Evolutionary conservation across 441 rosid genomes (phyloP).

Genomic region (Capsella rubella): DNA sequence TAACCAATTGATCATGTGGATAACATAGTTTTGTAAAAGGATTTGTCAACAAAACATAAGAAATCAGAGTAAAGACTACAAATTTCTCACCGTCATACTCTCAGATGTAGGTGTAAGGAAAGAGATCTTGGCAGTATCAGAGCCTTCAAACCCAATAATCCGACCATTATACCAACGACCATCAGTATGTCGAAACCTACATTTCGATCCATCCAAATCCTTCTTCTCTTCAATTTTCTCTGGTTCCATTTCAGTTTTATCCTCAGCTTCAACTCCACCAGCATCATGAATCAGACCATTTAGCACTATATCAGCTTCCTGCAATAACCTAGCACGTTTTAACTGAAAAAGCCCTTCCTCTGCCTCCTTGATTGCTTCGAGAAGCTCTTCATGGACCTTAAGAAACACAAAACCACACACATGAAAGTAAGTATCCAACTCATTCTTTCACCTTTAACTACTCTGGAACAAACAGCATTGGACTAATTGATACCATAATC

Average conservation of each 20-base stretch:
- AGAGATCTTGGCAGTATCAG: constrained; percentile 68
- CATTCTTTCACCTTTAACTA: background rate
- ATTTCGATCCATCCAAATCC: constrained; percentile 68
- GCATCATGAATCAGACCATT: constrained; percentile 40
- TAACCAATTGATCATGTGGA: background rate
- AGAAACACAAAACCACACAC: constrained; percentile 12
- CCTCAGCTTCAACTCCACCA: constrained; percentile 56
- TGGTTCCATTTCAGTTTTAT: constrained; percentile 53
- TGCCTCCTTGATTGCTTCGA: constrained; percentile 68
- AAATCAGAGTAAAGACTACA: background rate
- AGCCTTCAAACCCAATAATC: constrained; percentile 61
- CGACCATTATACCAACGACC: constrained; percentile 98
- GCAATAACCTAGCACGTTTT: constrained; percentile 77
- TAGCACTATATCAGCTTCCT: constrained; percentile 66
- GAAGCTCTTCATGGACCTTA: constrained; percentile 82
- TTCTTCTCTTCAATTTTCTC: constrained; percentile 51
- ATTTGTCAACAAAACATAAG: background rate
- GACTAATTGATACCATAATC: background rate
- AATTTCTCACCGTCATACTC: constrained; percentile 76
- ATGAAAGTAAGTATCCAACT: background rate
- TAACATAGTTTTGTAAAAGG: background rate
- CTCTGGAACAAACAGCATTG: background rate
- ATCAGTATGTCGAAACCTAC: constrained; percentile 73
- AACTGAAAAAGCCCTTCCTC: constrained; percentile 87
- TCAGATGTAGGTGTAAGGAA: constrained; percentile 90